phyloP scores from a whole-genome alignment of 371 early-diverging fungal genomes.

The Basidiobolus heterosporus region DNA sequence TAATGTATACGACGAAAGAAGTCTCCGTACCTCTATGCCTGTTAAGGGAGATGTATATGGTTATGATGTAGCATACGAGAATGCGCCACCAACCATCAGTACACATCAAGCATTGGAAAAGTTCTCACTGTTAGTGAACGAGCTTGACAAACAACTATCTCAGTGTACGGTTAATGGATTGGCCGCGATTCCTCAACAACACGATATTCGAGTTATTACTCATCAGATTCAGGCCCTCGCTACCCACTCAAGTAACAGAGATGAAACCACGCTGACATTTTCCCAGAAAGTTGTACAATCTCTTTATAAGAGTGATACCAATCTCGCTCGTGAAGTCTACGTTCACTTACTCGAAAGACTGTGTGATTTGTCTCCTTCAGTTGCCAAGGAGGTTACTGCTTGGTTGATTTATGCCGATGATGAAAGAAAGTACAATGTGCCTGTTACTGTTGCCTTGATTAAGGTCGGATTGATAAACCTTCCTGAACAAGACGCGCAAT shows the following conservation, averaged over 20 bases:
- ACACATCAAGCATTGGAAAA: slow-evolving; percentile 47
- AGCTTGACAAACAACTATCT: too few species aligned
- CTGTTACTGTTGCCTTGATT: slow-evolving; percentile 66
- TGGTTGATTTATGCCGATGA: slow-evolving; percentile 92
- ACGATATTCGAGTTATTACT: slow-evolving; percentile 54
- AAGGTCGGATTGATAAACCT: slow-evolving; percentile 55
- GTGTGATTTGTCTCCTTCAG: slow-evolving; percentile 58
- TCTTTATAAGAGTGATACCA: slow-evolving; percentile 59
- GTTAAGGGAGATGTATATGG: slow-evolving; percentile 16
- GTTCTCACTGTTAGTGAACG: slow-evolving; percentile 15
- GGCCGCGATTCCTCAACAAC: slow-evolving; percentile 26
- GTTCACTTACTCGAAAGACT: slow-evolving; percentile 61
- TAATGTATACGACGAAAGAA: slow-evolving; percentile 3
- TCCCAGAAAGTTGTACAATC: slow-evolving; percentile 73
- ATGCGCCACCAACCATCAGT: slow-evolving; percentile 13
- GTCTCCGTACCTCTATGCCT: slow-evolving; percentile 12
- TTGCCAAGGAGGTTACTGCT: slow-evolving; percentile 62
- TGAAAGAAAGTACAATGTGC: slow-evolving; percentile 78
- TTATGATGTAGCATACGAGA: slow-evolving; percentile 12
- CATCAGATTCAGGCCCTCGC: slow-evolving; percentile 51
- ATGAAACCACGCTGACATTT: slow-evolving; percentile 60
- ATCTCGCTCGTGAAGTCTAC: slow-evolving; percentile 62
- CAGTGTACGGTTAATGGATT: too few species aligned
- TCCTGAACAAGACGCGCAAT: slow-evolving; percentile 70
- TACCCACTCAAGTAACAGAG: slow-evolving; percentile 45